phyloP scores from a whole-genome alignment of 2,329 filamentous ascomycete genomes.

The Fusarium lateritium region DNA sequence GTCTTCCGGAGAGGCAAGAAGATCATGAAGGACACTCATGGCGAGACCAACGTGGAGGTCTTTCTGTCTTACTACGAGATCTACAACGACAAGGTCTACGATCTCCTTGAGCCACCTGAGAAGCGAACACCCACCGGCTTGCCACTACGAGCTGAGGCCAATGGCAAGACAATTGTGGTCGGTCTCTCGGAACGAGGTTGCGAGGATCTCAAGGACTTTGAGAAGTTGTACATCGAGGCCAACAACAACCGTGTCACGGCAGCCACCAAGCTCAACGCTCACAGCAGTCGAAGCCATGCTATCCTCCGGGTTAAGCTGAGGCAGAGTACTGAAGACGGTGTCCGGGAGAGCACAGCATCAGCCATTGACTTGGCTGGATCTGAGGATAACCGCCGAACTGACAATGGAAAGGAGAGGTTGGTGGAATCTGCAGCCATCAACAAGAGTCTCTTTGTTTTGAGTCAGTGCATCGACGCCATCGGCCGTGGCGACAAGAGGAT shows the following conservation, averaged over 20 bases:
- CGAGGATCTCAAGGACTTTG: conserved; percentile 89
- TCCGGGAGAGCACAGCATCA: conserved; percentile 85
- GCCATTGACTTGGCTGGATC: conserved; percentile 96
- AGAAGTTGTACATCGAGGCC: conserved; percentile 89
- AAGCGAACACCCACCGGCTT: conserved; percentile 87
- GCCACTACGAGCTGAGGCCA: conserved; percentile 86
- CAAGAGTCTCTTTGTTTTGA: conserved; percentile 94
- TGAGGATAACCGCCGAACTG: conserved; percentile 94
- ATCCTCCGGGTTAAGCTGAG: conserved; percentile 92
- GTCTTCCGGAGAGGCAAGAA: conserved; percentile 91
- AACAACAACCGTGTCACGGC: conserved; percentile 93
- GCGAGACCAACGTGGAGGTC: conserved; percentile 79
- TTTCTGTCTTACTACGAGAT: conserved; percentile 95
- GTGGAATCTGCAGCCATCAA: conserved; percentile 98
- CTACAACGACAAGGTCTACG: conserved; percentile 96
- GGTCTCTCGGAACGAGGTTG: conserved; percentile 88
- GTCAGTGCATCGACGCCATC: conserved; percentile 96
- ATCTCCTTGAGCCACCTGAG: conserved; percentile 89
- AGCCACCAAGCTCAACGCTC: conserved; percentile 91
- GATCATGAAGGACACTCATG: conserved; percentile 82
- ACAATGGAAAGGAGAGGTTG: conserved; percentile 92
- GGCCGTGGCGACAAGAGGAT: conserved; percentile 81
- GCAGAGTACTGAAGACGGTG: conserved; percentile 78
- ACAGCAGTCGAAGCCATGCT: conserved; percentile 91
- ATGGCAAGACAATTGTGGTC: conserved; percentile 88